Conservation (phyloP, 148 eudicot genomes). For the Camellia japonica region DNA sequence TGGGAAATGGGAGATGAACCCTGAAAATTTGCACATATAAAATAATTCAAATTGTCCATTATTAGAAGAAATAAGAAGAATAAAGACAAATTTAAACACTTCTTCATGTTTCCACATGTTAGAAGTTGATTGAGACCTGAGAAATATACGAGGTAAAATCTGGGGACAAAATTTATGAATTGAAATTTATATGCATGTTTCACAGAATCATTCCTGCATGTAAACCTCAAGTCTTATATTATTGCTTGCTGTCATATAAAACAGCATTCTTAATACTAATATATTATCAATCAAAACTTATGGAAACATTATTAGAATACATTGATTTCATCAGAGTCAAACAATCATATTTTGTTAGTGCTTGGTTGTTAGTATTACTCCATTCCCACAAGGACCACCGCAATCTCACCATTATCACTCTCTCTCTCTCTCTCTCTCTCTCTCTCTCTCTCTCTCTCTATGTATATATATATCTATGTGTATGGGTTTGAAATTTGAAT, state of each 20-base stretch:
- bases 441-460: too few species aligned
- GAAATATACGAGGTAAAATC: background rate
- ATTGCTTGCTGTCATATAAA: too few species aligned
- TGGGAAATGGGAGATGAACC: background rate
- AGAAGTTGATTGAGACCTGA: too few species aligned
- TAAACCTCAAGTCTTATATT: too few species aligned
- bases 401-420: slow-evolving; percentile 5
- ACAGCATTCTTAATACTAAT: too few species aligned
- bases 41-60: background rate
- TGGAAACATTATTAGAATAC: background rate
- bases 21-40: background rate
- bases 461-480: too few species aligned
- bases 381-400: slow-evolving; percentile 1
- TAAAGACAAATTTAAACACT: background rate
- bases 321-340: slow-evolving; percentile 10
- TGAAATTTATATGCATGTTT: too few species aligned
- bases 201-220: too few species aligned
- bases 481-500: too few species aligned
- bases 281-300: background rate
- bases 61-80: background rate
- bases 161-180: background rate
- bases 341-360: background rate
- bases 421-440: too few species aligned
- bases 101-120: background rate
- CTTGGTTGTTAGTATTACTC: slow-evolving; percentile 5